Conservation (phyloP, 2,329 filamentous ascomycete species). For the Orbilia ellipsospora region DNA sequence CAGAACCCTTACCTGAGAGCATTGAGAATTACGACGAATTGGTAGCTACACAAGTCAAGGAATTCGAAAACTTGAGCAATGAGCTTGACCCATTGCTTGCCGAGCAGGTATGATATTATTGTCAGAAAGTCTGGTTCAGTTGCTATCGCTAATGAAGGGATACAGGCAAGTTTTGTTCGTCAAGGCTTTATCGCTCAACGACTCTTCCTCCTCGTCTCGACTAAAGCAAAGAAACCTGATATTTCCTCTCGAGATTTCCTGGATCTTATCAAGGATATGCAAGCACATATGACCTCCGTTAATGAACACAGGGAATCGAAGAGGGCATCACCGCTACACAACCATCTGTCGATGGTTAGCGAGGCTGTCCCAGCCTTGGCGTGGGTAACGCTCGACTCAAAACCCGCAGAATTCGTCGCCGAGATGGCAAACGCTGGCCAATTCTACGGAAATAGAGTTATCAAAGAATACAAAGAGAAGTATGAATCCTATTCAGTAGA, state of each 20-base stretch:
- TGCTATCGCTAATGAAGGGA: not conserved
- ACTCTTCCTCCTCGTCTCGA: slow-evolving; percentile 86
- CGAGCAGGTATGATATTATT: slow-evolving; percentile 74
- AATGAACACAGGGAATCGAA: slow-evolving; percentile 84
- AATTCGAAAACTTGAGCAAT: slow-evolving; percentile 81
- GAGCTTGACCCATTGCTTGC: slow-evolving; percentile 80
- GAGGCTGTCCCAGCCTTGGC: slow-evolving; percentile 90
- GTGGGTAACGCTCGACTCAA: slow-evolving; percentile 87
- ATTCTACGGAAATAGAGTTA: slow-evolving; percentile 92
- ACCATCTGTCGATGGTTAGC: slow-evolving; percentile 85
- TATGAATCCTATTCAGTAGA: slow-evolving; percentile 62
- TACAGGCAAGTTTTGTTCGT: slow-evolving; percentile 58
- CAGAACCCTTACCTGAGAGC: slow-evolving; percentile 75
- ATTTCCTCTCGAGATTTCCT: slow-evolving; percentile 75
- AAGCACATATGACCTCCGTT: slow-evolving; percentile 81
- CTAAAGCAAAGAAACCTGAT: slow-evolving; percentile 92
- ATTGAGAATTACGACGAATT: slow-evolving; percentile 89
- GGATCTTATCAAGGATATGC: slow-evolving; percentile 85
- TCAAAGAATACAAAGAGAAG: slow-evolving; percentile 90
- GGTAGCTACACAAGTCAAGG: slow-evolving; percentile 77
- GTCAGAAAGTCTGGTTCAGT: no score
- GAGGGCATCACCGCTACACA: slow-evolving; percentile 77
- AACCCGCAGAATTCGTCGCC: slow-evolving; percentile 85
- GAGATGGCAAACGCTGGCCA: slow-evolving; percentile 86
- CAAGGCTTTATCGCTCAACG: slow-evolving; percentile 81